Percentiles rank a stretch among this genome's conserved stretches.
Evolutionary conservation across 306 rosid genomes (phyloP).

Genomic region (Macrotyloma uniflorum): DNA sequence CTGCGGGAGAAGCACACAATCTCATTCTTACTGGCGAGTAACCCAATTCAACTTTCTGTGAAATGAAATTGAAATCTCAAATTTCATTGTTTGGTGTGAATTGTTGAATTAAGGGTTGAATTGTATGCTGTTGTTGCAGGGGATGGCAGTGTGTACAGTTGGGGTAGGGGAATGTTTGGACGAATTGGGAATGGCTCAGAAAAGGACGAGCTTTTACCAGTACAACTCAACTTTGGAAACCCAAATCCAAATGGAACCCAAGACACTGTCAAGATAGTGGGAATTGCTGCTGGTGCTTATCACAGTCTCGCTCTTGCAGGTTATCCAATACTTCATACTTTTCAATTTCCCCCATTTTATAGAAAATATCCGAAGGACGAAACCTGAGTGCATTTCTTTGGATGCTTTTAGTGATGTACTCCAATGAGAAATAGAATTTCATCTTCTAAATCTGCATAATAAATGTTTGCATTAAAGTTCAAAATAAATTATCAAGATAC

Average conservation of each 20-base stretch:
- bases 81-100: conserved; percentile 1
- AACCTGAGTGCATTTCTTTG: neutral
- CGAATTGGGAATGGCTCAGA: conserved; percentile 76
- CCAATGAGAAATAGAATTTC: neutral
- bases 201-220: conserved; percentile 65
- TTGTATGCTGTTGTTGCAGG: conserved; percentile 41
- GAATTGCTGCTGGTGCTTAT: conserved; percentile 90
- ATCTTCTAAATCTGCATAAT: neutral
- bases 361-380: neutral
- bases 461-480: neutral
- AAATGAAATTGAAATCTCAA: neutral
- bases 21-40: conserved; percentile 47
- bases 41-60: neutral
- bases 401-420: neutral
- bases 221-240: conserved; percentile 52
- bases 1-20: conserved; percentile 46
- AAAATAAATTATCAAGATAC: neutral
- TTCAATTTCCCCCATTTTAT: conserved; percentile 21
- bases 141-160: conserved; percentile 76
- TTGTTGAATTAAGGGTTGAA: neutral
- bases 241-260: conserved; percentile 29
- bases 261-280: conserved; percentile 52
- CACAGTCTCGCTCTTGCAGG: conserved; percentile 91
- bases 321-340: conserved; percentile 25
- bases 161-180: conserved; percentile 97